Evolutionary conservation across 1,284 basidiomycete genomes (phyloP), one percentile per base, ranked within the genome.

Genomic region (Xerocomus minutiporus): DNA sequence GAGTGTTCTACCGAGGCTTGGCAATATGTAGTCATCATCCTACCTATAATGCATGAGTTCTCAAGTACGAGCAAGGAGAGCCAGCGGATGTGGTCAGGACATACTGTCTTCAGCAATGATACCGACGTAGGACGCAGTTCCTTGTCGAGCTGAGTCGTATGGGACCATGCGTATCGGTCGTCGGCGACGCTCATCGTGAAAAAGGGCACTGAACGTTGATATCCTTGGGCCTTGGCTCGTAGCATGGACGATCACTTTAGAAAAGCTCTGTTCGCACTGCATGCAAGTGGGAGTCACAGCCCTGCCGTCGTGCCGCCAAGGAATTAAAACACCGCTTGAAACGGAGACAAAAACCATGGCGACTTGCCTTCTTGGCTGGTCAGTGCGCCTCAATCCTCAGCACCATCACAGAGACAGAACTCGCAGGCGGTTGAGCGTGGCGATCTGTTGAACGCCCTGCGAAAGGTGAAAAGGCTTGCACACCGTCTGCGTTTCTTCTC

Each of bases 401-500:
- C 68, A 70, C 65, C 70, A 69, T 67, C 67, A 69, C 70, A 67
- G 67, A 71, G 70, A 68, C 69, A 71, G 69, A 69, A 65, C 70
- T 67, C 70, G 65, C 66, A 71, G 66, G 59, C 70, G 65, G 66
- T 70, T 70, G 67, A 64, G 69, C 65, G 64, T 62, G 58, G 61
- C 68, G 61, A 58, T 57, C 65, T 57, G 57, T 68, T 67, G 52
- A 66, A 64, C 67, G 57, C 69, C 55, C 62, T 64, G 62, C 64
- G 65, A 66, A 73, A 71, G 70, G 68, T 68, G 65, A 68, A 69
- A 66, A 69, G 68, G 69, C 69, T 68, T 64, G 65, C 65, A 62
- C 68, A 66, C 61, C 62, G 67, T 65, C 64, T 67, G 63, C 64
- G 59, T 62, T 66, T 62, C 62, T 64, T 64, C 67, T 63, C 66